phyloP scores from a whole-genome alignment of 768 basidiomycete genomes.

The Mycena maculata region DNA sequence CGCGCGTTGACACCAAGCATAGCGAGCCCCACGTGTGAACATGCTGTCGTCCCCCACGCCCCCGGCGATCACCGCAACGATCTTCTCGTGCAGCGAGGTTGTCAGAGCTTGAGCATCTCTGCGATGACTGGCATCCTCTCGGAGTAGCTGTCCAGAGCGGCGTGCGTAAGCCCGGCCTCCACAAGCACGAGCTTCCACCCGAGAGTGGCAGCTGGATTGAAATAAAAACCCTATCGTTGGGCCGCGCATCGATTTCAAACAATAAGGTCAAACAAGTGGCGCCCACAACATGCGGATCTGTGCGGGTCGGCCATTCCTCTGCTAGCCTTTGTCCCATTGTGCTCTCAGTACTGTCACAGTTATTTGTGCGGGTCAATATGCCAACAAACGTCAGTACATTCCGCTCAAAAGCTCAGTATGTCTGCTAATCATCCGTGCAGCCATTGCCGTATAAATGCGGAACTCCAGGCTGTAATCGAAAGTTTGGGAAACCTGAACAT shows the following conservation, averaged over 20 bases:
- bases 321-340: conserved; percentile 13
- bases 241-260: conserved; percentile 3
- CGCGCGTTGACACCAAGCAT: conserved; percentile 61
- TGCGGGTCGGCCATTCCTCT: conserved; percentile 2
- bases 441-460: conserved; percentile 16
- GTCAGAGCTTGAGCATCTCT: conserved; percentile 57
- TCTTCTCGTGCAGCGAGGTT: conserved; percentile 40
- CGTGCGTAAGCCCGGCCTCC: conserved; percentile 46
- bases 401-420: conserved; percentile 13
- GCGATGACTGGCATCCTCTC: conserved; percentile 57
- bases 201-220: conserved; percentile 55
- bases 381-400: conserved; percentile 7
- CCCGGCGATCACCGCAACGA: conserved; percentile 28
- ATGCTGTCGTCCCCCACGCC: conserved; percentile 8
- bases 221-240: too few species aligned
- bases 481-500: conserved; percentile 17
- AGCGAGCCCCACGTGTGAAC: conserved; percentile 30
- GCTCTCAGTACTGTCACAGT: conserved; percentile 16
- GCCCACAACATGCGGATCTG: background rate
- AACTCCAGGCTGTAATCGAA: conserved; percentile 5
- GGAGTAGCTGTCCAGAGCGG: conserved; percentile 51
- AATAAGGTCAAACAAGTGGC: background rate
- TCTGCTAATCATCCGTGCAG: conserved; percentile 21
- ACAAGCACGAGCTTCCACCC: conserved; percentile 60
- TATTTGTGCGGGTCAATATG: conserved; percentile 10